Evolutionary conservation across 352 stramenopile species (phyloP), one percentile per base, ranked within the genome.

Genomic region (Phytopythium montanum): DNA sequence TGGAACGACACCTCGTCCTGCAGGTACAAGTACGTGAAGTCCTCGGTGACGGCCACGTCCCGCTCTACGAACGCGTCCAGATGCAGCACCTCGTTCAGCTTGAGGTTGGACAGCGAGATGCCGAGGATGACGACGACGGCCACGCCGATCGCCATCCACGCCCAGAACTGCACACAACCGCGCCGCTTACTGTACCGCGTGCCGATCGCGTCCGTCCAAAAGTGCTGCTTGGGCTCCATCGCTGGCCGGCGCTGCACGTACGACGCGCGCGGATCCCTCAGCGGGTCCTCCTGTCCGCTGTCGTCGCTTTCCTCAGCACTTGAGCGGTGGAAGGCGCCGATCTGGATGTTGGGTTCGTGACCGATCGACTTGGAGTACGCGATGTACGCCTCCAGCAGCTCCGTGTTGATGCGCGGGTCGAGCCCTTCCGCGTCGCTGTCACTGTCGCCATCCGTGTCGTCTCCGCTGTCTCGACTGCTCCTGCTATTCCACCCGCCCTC

Each of bases 301-400:
- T 59, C 58, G 19, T 69, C 39, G 73, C 83, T 74, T 77, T 98
- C 62, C 56, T 80, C 51, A 85, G 76, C 73, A 13, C 53, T 62
- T n/a, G n/a, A n/a, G n/a, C n/a, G n/a, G 18, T 62, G 28, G 79
- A 79, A 79, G 78, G 97, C 60, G 45, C 79, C 85, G 2, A 97
- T 92, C 2, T 94, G 81, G 65, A 99, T 88, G 48, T 84, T 77
- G 1, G 79, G 79, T 55, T 83, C 70, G 44, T 91, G 75, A 3
- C 80, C 87, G 65, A 98, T 92, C 36, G 95, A 88, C 57, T 87
- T 93, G 56, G 98, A 81, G 70, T 98, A 98, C 26, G 96, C 83
- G 5, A 98, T 72, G 66, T 97, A 97, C 26, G 95, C 95, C 68
- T 99, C 94, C 49, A 99, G 68, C 12, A 99, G 81, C 71, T 97